Conservation (phyloP, 1,139 yeast species). For the Geotrichum restrictum region DNA sequence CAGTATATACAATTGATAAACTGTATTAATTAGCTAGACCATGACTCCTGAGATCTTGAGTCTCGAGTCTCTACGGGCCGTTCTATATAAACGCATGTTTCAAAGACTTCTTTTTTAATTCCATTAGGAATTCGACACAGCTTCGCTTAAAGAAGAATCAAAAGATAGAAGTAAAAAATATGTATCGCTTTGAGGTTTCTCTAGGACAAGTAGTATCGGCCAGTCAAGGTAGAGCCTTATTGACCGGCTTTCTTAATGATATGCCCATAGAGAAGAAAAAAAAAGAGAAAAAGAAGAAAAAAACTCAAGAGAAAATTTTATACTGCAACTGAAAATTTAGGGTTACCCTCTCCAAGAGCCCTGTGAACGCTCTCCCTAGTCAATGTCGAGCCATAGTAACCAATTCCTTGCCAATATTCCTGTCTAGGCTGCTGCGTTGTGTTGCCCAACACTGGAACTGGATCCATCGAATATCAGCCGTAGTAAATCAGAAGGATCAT, state of each 20-base stretch:
- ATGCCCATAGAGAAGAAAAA: slow-evolving; percentile 13
- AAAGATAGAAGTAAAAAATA: slow-evolving; percentile 20
- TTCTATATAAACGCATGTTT: slow-evolving; percentile 7
- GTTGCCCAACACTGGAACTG: too few species aligned
- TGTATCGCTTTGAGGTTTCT: slow-evolving; percentile 21
- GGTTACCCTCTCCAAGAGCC: slow-evolving; percentile 10
- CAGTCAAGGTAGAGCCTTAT: slow-evolving; percentile 15
- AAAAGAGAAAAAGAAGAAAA: slow-evolving; percentile 2
- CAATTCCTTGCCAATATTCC: neutral
- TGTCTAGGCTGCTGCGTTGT: too few species aligned
- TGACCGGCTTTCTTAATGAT: slow-evolving; percentile 15
- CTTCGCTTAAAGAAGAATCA: slow-evolving; percentile 1
- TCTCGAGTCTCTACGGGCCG: too few species aligned
- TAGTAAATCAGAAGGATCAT: slow-evolving; percentile 11
- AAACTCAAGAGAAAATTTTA: too few species aligned
- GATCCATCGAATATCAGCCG: neutral
- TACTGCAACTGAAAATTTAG: too few species aligned
- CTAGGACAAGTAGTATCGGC: slow-evolving; percentile 22
- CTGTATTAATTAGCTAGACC: too few species aligned
- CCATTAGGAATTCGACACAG: slow-evolving; percentile 13
- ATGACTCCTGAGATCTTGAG: too few species aligned
- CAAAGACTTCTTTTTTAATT: slow-evolving; percentile 22
- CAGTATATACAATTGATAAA: too few species aligned
- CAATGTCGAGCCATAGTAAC: neutral
- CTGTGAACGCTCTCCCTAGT: neutral